phyloP scores from a whole-genome alignment of 768 basidiomycete genomes.

The Pleurotus djamor region DNA sequence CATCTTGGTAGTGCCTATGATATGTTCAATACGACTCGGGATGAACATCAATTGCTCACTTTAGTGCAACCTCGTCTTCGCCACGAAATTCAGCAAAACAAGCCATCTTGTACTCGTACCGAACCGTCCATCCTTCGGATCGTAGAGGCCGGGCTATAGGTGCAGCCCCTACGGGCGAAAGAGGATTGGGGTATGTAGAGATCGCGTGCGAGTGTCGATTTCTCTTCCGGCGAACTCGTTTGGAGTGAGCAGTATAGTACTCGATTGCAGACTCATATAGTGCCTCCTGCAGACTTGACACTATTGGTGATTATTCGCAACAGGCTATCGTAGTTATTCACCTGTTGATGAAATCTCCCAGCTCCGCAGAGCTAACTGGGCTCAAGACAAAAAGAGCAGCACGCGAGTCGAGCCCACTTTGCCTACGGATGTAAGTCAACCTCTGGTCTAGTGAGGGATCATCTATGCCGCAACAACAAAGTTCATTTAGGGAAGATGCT shows the following conservation, averaged over 20 bases:
- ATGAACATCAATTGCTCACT: conserved; percentile 47
- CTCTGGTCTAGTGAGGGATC: conserved; percentile 82
- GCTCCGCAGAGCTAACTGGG: conserved; percentile 83
- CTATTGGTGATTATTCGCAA: conserved; percentile 1
- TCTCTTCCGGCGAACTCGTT: conserved; percentile 88
- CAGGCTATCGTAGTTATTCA: conserved; percentile 19
- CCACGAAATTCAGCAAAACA: conserved; percentile 94
- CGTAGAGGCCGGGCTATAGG: conserved; percentile 59
- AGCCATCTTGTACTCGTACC: conserved; percentile 98
- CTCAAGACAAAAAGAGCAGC: conserved; percentile 94
- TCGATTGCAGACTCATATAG: conserved; percentile 88
- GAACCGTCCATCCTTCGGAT: conserved; percentile 90
- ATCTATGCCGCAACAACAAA: conserved; percentile 43
- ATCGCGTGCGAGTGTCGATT: conserved; percentile 70
- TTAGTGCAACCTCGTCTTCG: conserved; percentile 89
- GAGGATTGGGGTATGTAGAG: conserved; percentile 48
- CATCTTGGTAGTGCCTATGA: conserved; percentile 89
- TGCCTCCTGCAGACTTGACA: conserved; percentile 77
- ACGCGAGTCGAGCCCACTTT: conserved; percentile 86
- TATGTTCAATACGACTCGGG: conserved; percentile 10
- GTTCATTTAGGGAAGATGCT: neutral
- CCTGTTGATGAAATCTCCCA: conserved; percentile 89
- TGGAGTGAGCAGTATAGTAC: conserved; percentile 91
- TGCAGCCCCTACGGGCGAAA: conserved; percentile 40
- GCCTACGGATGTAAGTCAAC: conserved; percentile 82